A percentile compares a stretch with the other conserved stretches of the same genome.
phyloP scores from a whole-genome alignment of 2,329 filamentous ascomycete species.

The Remersonia thermophila region DNA sequence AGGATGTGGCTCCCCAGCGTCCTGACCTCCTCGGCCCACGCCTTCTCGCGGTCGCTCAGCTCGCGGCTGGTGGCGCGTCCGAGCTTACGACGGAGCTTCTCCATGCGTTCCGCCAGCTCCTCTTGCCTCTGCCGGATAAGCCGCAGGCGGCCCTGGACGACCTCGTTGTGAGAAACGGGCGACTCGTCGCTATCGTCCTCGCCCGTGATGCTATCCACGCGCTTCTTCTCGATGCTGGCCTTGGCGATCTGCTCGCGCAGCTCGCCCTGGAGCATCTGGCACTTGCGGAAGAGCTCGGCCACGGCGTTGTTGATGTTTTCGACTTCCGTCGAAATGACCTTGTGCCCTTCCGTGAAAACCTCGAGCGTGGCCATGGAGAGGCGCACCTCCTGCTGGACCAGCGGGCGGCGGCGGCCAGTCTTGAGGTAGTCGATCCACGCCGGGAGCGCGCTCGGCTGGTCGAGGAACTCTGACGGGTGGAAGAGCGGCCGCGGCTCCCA shows the following conservation, averaged over 20 bases:
- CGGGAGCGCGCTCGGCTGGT: slow-evolving; percentile 43
- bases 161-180: slow-evolving; percentile 35
- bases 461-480: slow-evolving; percentile 49
- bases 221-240: slow-evolving; percentile 50
- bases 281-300: slow-evolving; percentile 60
- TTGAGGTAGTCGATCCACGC: slow-evolving; percentile 28
- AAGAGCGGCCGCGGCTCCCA: slow-evolving; percentile 56
- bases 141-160: slow-evolving; percentile 46
- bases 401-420: slow-evolving; percentile 27
- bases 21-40: slow-evolving; percentile 34
- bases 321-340: slow-evolving; percentile 57
- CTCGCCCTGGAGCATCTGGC: slow-evolving; percentile 55
- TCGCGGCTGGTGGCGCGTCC: slow-evolving; percentile 36
- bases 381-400: slow-evolving; percentile 54
- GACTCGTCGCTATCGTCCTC: slow-evolving; percentile 43
- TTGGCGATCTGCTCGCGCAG: slow-evolving; percentile 55
- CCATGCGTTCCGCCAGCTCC: slow-evolving; percentile 45
- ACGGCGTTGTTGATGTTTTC: slow-evolving; percentile 55
- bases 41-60: slow-evolving; percentile 50
- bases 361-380: slow-evolving; percentile 59
- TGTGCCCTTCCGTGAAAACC: slow-evolving; percentile 61
- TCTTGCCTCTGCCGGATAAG: slow-evolving; percentile 43
- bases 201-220: slow-evolving; percentile 54
- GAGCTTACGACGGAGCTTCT: slow-evolving; percentile 41
- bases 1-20: slow-evolving; percentile 29